A percentile compares a stretch with the other conserved stretches of the same genome.
Evolutionary conservation across 169 alveolate species (phyloP).

Genomic region (Cryptosporidium xiaoi): DNA sequence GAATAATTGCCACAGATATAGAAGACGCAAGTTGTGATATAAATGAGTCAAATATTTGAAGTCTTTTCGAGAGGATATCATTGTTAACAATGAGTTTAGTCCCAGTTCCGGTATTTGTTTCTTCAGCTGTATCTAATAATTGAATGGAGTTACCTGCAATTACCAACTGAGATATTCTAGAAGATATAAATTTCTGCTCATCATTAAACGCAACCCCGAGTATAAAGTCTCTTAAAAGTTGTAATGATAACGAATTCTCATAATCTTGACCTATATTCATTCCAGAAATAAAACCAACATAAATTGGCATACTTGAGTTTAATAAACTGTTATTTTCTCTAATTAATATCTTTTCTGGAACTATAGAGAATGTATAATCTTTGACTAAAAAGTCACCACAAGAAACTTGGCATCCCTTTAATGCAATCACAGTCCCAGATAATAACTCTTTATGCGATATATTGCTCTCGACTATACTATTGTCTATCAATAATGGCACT

Average conservation of each 20-base stretch:
- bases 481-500: constrained; percentile 7
- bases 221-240: constrained; percentile 60
- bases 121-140: constrained; percentile 66
- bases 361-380: constrained; percentile 26
- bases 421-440: constrained; percentile 59
- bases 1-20: constrained; percentile 23
- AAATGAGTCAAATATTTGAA: constrained; percentile 25
- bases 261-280: constrained; percentile 31
- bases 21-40: constrained; percentile 57
- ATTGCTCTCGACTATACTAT: not conserved
- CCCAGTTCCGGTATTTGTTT: constrained; percentile 58
- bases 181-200: constrained; percentile 31
- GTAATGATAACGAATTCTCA: constrained; percentile 37
- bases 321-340: not conserved
- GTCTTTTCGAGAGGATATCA: constrained; percentile 31
- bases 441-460: constrained; percentile 10
- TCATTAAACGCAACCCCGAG: constrained; percentile 19
- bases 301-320: not conserved
- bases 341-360: constrained; percentile 14
- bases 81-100: constrained; percentile 52
- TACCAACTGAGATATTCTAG: constrained; percentile 48
- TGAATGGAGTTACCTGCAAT: constrained; percentile 51
- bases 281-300: constrained; percentile 62
- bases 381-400: constrained; percentile 36
- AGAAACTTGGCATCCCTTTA: constrained; percentile 29